phyloP scores from a whole-genome alignment of 2,329 filamentous ascomycete species.

The Talaromyces pinophilus region DNA sequence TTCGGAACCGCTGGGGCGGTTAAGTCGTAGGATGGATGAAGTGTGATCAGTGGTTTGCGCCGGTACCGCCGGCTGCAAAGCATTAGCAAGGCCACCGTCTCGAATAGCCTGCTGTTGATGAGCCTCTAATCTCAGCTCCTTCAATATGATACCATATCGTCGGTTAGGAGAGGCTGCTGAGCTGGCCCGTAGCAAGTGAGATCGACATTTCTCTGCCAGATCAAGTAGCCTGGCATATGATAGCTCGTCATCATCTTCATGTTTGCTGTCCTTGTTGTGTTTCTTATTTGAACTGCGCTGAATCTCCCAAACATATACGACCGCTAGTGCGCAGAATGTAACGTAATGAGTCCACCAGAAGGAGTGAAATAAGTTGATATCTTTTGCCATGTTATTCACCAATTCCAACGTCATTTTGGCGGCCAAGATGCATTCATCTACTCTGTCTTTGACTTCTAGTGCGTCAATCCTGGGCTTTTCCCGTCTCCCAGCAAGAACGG shows the following conservation, averaged over 20 bases:
- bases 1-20: background rate
- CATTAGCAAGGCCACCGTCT: background rate
- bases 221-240: constrained; percentile 32
- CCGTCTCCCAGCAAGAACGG: constrained; percentile 33
- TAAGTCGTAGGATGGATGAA: background rate
- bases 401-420: constrained; percentile 43
- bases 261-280: too few species aligned
- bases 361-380: constrained; percentile 41
- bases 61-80: too few species aligned
- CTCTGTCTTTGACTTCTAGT: constrained; percentile 27
- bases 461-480: constrained; percentile 2
- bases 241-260: background rate
- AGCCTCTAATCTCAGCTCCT: constrained; percentile 38
- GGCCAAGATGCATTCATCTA: constrained; percentile 39
- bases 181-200: constrained; percentile 42
- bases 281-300: background rate
- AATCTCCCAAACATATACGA: background rate
- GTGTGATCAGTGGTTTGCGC: too few species aligned
- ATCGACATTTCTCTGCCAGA: constrained; percentile 45
- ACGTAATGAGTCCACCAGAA: constrained; percentile 41
- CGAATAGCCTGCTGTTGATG: background rate
- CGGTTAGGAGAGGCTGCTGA: constrained; percentile 44
- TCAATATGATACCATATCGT: constrained; percentile 47
- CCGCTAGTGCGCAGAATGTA: constrained; percentile 1
- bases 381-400: constrained; percentile 43